Conservation (phyloP, 2,329 filamentous ascomycete genomes). For the Aspergillus vadensis region DNA sequence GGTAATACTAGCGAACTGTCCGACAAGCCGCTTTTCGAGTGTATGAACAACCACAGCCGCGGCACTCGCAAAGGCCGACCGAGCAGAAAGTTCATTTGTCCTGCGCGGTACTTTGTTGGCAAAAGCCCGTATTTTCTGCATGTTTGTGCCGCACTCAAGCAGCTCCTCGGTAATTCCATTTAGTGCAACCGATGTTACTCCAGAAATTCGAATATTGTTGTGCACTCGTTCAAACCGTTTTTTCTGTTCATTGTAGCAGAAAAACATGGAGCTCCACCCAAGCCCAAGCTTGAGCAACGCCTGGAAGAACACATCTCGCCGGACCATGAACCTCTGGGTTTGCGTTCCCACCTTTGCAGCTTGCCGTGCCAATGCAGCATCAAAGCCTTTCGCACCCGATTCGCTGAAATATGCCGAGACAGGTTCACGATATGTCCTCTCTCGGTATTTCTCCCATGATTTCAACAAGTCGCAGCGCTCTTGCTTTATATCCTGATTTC, state of each 20-base stretch:
- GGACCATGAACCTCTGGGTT: conserved; percentile 35
- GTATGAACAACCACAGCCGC: conserved; percentile 39
- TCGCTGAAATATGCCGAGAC: conserved; percentile 48
- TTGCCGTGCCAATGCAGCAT: conserved; percentile 39
- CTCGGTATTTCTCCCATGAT: conserved; percentile 47
- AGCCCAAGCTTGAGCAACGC: conserved; percentile 45
- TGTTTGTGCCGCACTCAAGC: conserved; percentile 39
- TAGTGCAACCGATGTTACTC: conserved; percentile 50
- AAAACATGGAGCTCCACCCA: conserved; percentile 49
- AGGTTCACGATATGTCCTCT: conserved; percentile 34
- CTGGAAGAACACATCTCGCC: conserved; percentile 41
- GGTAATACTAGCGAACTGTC: conserved; percentile 24
- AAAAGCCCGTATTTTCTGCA: conserved; percentile 42
- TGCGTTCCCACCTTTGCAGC: conserved; percentile 22
- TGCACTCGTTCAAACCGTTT: conserved; percentile 45
- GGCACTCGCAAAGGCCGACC: conserved; percentile 40
- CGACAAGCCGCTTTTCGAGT: conserved; percentile 39
- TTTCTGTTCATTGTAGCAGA: conserved; percentile 41
- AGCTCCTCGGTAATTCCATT: conserved; percentile 35
- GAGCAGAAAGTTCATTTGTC: conserved; percentile 30
- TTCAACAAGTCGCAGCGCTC: conserved; percentile 25
- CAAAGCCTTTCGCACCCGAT: conserved; percentile 43
- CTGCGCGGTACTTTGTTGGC: conserved; percentile 31
- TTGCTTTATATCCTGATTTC: conserved; percentile 23
- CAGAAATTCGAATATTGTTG: conserved; percentile 51